Base-by-base conservation (phyloP, 1,284 basidiomycete species). In the Erythrobasidium hasegawianum region DNA sequence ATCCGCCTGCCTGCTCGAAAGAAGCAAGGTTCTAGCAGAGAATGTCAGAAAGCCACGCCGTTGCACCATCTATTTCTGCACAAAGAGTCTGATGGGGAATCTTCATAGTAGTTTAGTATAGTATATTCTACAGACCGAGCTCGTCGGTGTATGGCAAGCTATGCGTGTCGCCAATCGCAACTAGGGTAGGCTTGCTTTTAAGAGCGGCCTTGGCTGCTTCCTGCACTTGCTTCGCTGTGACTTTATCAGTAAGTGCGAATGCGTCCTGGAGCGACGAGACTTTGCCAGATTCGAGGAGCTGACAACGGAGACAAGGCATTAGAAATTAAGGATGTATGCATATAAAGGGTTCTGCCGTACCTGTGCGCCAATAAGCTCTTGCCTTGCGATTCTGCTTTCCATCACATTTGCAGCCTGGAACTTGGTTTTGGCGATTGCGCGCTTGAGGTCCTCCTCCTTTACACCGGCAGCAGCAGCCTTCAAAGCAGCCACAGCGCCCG, bases 391-490 rank as follows among this genome's bases (percentile, higher is more conserved):
- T 11, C 87, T 80, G 59, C 80, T 81, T 72, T 96, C 93, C 27
- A 84, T 72, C 58, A 82, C 80, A 67, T 79, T 81, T 2, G 91
- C 92, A 73, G 87, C 84, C 59, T 83, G 79, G 75, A 95, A 93
- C 78, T 89, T 90, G 71, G 92, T 90, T 78, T 90, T 90, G 20
- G 88, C 86, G 61, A 91, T 79, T 13, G 93, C 92, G 71, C 83
- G 82, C 81, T 87, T 86, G 70, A 94, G 78, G 40, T 86, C 86
- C 70, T 92, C 89, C 26, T 81, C 82, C 71, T 83, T 85, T 69
- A 87, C 76, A 58, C 80, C 79, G 53, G 79, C 77, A 76, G 67
- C 57, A 18, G 80, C 78, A 2, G 82, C 79, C 80, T 88, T 87
- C 71, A 91, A 74, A n/a, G 83, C 85, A 47, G 83, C 78, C 16